A percentile compares a stretch with the other conserved stretches of the same genome.
These are phyloP conservation scores for Tricholoma matsutake DNA, from an alignment of 768 basidiomycete species.

Conservation along the genomic window DNA sequence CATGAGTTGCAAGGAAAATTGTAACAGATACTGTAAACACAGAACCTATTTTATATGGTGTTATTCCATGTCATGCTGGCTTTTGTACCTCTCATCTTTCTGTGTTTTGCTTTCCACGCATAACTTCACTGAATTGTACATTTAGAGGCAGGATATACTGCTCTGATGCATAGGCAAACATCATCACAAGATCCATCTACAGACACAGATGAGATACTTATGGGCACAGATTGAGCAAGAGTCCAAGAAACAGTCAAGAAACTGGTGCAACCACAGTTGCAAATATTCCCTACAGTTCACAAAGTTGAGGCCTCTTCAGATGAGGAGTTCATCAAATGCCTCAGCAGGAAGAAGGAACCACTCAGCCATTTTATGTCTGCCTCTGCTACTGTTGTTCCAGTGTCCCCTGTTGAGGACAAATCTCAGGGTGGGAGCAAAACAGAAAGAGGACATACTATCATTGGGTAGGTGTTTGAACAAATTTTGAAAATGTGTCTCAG, in stretches of 20 bases:
- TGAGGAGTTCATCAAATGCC: not conserved
- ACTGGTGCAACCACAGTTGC: not conserved
- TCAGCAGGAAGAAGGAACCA: not conserved
- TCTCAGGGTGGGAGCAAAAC: not conserved
- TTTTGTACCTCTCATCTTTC: constrained; percentile 2
- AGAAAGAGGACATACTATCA: no score
- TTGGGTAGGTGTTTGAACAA: no score
- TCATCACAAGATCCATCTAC: not conserved
- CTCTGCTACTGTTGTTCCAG: not conserved
- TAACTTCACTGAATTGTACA: not conserved
- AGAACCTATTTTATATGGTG: constrained; percentile 9
- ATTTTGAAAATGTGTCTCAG: no score
- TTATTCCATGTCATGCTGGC: constrained; percentile 8
- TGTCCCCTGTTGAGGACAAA: not conserved
- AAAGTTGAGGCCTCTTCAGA: not conserved
- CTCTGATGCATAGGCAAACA: not conserved
- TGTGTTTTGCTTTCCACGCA: not conserved
- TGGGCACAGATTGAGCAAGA: not conserved
- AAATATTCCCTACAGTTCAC: not conserved
- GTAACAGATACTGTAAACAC: not conserved
- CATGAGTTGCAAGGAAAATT: no score
- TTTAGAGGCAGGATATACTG: constrained; percentile 1
- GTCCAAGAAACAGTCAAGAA: not conserved
- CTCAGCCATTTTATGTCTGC: not conserved
- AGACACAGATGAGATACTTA: not conserved